Base-by-base conservation (phyloP, 2,329 filamentous ascomycete species). In the Phialophora tarda region DNA sequence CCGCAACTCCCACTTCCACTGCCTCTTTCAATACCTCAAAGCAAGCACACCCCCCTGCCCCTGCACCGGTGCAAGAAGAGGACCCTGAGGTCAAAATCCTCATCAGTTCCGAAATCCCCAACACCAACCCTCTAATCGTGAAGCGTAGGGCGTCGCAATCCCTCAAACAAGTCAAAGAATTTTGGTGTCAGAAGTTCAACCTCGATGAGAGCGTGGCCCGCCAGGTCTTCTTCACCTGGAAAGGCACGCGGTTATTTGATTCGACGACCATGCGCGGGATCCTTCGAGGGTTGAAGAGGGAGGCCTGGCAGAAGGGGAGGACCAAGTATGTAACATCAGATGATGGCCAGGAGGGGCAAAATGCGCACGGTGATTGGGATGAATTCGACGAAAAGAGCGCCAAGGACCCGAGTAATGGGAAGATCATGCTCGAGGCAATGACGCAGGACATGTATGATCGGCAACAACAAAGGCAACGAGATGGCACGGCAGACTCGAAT, bases 191-290 rank as follows among this genome's bases (percentile, higher is more conserved):
- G 12, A 83, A 83, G 62, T 89, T 93, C 74, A 77, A 76, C 1
- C 84, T 87, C 55, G 77, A 80, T 1, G 77, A 80, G 2, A 80
- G 84, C 2, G 75, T 83, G 26, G 78, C 82, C 1, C 79, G 83
- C 4, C 80, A 82, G 0, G 80, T 96, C 21, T 90, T 95, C 72
- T 83, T 98, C 63, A 95, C 91, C 0, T 97, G 91, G 89, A 89
- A 88, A 69, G 85, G 86, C 28, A 86, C 86, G 65, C 86, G 87
- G 66, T 78, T 97, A 2, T 97, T 90, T 75, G 87, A 91, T 70
- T 85, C 86, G n/a, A 91, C 91, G 4, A 93, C 89, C 1, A 89
- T 91, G 65, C 83, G 83, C 61, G 88, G 85, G 56, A 79, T 96
- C 6, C 88, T 88, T 6, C 84, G 50, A 10, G 64, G 63, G 24